Conservation (phyloP, 1,284 basidiomycete genomes). For the Ustilago tritici region DNA sequence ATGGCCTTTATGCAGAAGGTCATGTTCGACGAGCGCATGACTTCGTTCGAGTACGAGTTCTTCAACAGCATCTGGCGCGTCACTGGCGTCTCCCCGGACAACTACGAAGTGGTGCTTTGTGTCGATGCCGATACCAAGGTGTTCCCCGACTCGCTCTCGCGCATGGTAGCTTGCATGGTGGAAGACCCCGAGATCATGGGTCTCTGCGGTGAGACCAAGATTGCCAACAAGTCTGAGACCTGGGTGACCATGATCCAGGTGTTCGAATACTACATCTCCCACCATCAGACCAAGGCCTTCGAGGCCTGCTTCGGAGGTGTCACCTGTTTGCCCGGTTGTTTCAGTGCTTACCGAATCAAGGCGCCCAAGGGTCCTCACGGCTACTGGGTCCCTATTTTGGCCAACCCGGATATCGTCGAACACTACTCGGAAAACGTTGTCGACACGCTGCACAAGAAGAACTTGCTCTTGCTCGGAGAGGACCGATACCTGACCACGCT, state of each 20-base stretch:
- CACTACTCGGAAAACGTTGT: slow-evolving; percentile 73
- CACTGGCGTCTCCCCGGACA: slow-evolving; percentile 71
- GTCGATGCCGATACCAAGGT: slow-evolving; percentile 72
- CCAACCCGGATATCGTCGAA: slow-evolving; percentile 72
- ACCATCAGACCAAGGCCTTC: slow-evolving; percentile 81
- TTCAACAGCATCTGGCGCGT: slow-evolving; percentile 72
- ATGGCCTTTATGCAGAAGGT: slow-evolving; percentile 72
- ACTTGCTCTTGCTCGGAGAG: slow-evolving; percentile 72
- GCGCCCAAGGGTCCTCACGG: slow-evolving; percentile 72
- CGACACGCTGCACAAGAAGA: slow-evolving; percentile 72
- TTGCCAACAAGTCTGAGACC: slow-evolving; percentile 72
- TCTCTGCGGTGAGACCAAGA: slow-evolving; percentile 73
- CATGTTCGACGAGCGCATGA: slow-evolving; percentile 73
- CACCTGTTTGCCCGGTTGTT: slow-evolving; percentile 72
- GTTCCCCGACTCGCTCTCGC: slow-evolving; percentile 71
- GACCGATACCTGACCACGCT: slow-evolving; percentile 72
- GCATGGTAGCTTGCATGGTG: slow-evolving; percentile 72
- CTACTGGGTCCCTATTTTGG: slow-evolving; percentile 72
- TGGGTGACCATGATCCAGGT: slow-evolving; percentile 73
- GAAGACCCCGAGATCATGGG: slow-evolving; percentile 73
- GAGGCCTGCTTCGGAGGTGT: slow-evolving; percentile 72
- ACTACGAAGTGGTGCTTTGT: slow-evolving; percentile 71
- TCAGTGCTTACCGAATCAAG: slow-evolving; percentile 72
- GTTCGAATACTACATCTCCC: slow-evolving; percentile 99
- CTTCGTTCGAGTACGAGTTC: slow-evolving; percentile 72